Evolutionary conservation across 2,329 filamentous ascomycete genomes (phyloP).

Genomic region (Pseudopithomyces chartarum): DNA sequence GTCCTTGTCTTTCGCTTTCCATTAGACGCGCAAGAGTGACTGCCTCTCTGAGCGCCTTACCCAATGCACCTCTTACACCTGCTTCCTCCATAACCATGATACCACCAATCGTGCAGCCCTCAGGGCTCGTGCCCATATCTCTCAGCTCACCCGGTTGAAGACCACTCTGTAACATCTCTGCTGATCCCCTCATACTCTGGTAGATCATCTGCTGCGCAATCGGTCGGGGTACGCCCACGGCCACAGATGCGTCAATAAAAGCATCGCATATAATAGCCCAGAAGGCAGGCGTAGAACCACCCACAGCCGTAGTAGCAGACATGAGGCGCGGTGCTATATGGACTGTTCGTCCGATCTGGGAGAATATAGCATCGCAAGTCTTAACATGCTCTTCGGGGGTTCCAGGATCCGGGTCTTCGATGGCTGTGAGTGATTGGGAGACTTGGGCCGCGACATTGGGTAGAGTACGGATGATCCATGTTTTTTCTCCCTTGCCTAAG

Average conservation of each 20-base stretch:
- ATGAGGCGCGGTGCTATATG: slow-evolving; percentile 28
- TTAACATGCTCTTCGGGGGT: slow-evolving; percentile 21
- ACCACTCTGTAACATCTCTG: slow-evolving; percentile 36
- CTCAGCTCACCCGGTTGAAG: slow-evolving; percentile 33
- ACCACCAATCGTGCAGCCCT: slow-evolving; percentile 41
- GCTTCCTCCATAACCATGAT: slow-evolving; percentile 41
- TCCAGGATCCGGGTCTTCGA: slow-evolving; percentile 27
- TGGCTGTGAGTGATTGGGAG: slow-evolving; percentile 48
- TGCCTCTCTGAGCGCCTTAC: slow-evolving; percentile 52
- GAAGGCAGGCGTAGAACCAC: slow-evolving; percentile 39
- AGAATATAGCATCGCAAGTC: slow-evolving; percentile 28
- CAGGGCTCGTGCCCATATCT: slow-evolving; percentile 36
- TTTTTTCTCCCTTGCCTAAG: slow-evolving; percentile 19
- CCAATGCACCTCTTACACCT: slow-evolving; percentile 32
- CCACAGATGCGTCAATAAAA: slow-evolving; percentile 37
- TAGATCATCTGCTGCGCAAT: slow-evolving; percentile 36
- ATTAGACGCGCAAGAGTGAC: slow-evolving; percentile 53
- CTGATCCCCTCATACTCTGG: slow-evolving; percentile 38
- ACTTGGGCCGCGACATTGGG: slow-evolving; percentile 54
- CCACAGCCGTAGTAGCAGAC: slow-evolving; percentile 35
- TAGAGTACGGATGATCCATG: slow-evolving; percentile 48
- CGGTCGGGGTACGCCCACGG: slow-evolving; percentile 30
- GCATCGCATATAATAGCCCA: slow-evolving; percentile 39
- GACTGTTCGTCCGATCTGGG: slow-evolving; percentile 26
- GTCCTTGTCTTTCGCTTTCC: slow-evolving; percentile 33